Percentiles rank a stretch among this genome's conserved stretches.
These are phyloP conservation scores for Coemansia javaensis DNA, from an alignment of 192 early-diverging fungal genomes.

Conservation along the genomic window DNA sequence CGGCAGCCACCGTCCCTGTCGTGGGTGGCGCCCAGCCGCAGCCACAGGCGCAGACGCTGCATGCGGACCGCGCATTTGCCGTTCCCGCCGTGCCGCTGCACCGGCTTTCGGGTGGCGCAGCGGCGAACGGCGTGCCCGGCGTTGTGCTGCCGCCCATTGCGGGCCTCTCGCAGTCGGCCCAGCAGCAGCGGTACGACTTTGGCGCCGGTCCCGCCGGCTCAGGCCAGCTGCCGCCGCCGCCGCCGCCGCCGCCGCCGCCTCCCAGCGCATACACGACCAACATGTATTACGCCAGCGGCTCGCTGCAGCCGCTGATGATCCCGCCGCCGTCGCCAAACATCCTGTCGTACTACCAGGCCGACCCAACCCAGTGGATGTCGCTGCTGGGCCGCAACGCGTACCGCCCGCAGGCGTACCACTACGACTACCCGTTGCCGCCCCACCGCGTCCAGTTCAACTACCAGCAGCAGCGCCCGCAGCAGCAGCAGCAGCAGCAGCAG, in stretches of 20 bases:
- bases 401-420: constrained; percentile 41
- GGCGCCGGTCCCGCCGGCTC: too few relatives aligned
- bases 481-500: constrained; percentile 7
- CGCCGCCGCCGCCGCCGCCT: constrained; percentile 6
- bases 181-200: constrained; percentile 4
- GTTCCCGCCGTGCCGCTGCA: constrained; percentile 14
- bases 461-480: constrained; percentile 22
- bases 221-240: constrained; percentile 1
- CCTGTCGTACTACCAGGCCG: constrained; percentile 48
- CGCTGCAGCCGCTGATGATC: constrained; percentile 45
- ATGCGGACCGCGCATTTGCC: constrained; percentile 17
- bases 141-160: constrained; percentile 18
- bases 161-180: constrained; percentile 4
- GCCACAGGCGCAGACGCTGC: constrained; percentile 11
- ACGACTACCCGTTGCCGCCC: constrained; percentile 32
- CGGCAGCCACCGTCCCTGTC: constrained; percentile 5
- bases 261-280: constrained; percentile 14
- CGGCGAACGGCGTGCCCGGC: background rate
- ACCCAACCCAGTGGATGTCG: constrained; percentile 45
- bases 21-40: background rate
- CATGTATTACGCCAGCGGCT: constrained; percentile 16
- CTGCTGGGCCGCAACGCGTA: constrained; percentile 34
- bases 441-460: constrained; percentile 21
- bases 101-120: constrained; percentile 1
- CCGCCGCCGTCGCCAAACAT: constrained; percentile 53